phyloP scores from a whole-genome alignment of 805 yeast species.

The Kuraishia floccosa region DNA sequence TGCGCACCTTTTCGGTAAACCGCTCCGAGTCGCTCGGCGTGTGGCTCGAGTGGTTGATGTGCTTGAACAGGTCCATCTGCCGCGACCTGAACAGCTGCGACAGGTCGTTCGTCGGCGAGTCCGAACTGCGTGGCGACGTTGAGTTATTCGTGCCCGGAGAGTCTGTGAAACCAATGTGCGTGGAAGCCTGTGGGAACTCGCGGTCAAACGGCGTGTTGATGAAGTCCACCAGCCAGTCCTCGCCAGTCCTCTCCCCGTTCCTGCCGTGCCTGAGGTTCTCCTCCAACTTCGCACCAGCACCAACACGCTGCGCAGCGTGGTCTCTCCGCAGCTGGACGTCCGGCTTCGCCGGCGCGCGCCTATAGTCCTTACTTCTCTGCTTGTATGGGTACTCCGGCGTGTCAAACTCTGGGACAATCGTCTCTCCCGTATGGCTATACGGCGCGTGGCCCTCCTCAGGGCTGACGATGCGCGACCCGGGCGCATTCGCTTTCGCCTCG shows the following conservation, averaged over 20 bases:
- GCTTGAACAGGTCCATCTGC: constrained; percentile 54
- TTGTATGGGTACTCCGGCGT: too few species aligned
- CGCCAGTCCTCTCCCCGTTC: constrained; percentile 14
- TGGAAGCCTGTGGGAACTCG: constrained; percentile 38
- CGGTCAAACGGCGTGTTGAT: constrained; percentile 55
- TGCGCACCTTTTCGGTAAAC: constrained; percentile 40
- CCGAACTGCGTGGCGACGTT: constrained; percentile 4
- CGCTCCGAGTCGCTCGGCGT: constrained; percentile 10
- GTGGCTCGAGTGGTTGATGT: constrained; percentile 19
- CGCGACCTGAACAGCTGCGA: constrained; percentile 52
- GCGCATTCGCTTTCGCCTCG: too few species aligned
- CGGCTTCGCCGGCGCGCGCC: too few species aligned
- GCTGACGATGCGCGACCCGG: too few species aligned
- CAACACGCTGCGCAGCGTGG: too few species aligned
- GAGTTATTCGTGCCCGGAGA: constrained; percentile 14
- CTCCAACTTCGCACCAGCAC: too few species aligned
- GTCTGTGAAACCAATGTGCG: constrained; percentile 49
- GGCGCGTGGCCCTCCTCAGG: too few species aligned
- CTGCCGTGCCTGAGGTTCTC: too few species aligned
- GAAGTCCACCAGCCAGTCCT: constrained; percentile 63
- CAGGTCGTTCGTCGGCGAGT: constrained; percentile 29
- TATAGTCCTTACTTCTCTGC: too few species aligned
- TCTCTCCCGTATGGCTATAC: too few species aligned
- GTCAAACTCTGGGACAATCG: too few species aligned
- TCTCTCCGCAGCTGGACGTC: too few species aligned